These are phyloP conservation scores for Mariannaea elegans DNA, from an alignment of 2,329 filamentous ascomycete species.

Conservation along the genomic window DNA sequence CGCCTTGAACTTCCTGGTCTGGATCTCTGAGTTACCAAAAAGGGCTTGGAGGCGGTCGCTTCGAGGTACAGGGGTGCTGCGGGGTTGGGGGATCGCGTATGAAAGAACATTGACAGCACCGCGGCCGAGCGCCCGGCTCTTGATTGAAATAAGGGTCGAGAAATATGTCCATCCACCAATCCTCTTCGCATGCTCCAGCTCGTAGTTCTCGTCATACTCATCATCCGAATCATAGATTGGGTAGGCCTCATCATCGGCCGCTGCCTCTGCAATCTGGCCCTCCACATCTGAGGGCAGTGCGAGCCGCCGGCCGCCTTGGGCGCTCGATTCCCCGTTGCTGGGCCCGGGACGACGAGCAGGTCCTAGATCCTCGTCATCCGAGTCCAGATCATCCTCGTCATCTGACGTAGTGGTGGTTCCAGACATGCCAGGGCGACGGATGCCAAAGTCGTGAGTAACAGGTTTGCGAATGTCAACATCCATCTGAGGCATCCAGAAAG, in stretches of 20 bases:
- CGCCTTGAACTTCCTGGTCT: conserved; percentile 71
- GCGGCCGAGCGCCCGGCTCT: conserved; percentile 53
- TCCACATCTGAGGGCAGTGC: conserved; percentile 73
- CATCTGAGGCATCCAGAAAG: conserved; percentile 99
- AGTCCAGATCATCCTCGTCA: conserved; percentile 75
- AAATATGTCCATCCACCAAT: conserved; percentile 82
- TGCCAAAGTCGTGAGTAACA: conserved; percentile 86
- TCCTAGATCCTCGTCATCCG: conserved; percentile 67
- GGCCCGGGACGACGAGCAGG: conserved; percentile 19
- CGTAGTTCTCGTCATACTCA: conserved; percentile 78
- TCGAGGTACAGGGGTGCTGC: conserved; percentile 64
- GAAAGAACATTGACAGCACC: conserved; percentile 56
- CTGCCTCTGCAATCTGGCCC: conserved; percentile 76
- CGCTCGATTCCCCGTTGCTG: conserved; percentile 49
- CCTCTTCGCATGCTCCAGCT: conserved; percentile 79
- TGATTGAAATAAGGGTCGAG: conserved; percentile 63
- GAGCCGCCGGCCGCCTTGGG: conserved; percentile 51
- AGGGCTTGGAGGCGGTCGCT: conserved; percentile 62
- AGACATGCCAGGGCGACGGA: conserved; percentile 80
- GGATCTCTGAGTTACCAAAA: conserved; percentile 64
- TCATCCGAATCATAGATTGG: conserved; percentile 88
- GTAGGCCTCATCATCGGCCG: conserved; percentile 73
- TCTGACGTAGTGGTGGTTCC: conserved; percentile 82
- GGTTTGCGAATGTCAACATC: conserved; percentile 97
- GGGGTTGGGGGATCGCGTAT: conserved; percentile 63